Evolutionary conservation across 2,329 filamentous ascomycete species (phyloP).

Genomic region (Proliferodiscus dingleyae): DNA sequence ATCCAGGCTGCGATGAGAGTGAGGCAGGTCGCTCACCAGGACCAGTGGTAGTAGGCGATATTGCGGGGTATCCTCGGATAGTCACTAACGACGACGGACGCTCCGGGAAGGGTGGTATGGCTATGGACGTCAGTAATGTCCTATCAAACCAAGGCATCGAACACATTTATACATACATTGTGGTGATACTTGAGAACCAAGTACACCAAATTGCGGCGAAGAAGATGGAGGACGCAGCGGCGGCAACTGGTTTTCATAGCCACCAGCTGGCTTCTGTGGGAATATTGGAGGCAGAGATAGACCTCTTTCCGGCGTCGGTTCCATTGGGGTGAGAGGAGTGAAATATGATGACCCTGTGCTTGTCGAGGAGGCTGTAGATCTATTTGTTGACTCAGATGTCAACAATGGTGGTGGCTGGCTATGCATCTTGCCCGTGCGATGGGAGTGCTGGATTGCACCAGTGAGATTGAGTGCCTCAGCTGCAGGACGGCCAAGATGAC

Average conservation of each 20-base stretch:
- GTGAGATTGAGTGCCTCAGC: constrained; percentile 18
- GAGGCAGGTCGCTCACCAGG: constrained; percentile 13
- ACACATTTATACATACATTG: too few relatives aligned
- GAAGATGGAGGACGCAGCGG: too few relatives aligned
- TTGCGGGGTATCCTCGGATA: constrained; percentile 20
- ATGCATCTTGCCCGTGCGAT: constrained; percentile 17
- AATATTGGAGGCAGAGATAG: constrained; percentile 26
- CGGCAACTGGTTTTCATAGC: constrained; percentile 27
- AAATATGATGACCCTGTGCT: constrained; percentile 25
- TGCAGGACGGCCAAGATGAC: constrained; percentile 9
- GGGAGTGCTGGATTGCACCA: constrained; percentile 21
- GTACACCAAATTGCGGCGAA: too few relatives aligned
- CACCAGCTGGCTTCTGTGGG: constrained; percentile 21
- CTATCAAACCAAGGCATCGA: too few relatives aligned
- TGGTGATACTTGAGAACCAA: background rate
- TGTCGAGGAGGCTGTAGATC: constrained; percentile 22
- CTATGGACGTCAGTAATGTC: background rate
- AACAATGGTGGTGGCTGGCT: constrained; percentile 25
- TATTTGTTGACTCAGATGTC: constrained; percentile 27
- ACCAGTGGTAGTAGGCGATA: constrained; percentile 4
- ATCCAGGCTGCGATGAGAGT: constrained; percentile 20
- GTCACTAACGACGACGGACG: constrained; percentile 21
- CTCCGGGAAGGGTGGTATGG: background rate
- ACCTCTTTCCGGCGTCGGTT: constrained; percentile 27
- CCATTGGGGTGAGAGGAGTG: constrained; percentile 28